A percentile compares a stretch with the other conserved stretches of the same genome.
phyloP scores from a whole-genome alignment of 179 eudicot species.

The Vitellaria paradoxa region DNA sequence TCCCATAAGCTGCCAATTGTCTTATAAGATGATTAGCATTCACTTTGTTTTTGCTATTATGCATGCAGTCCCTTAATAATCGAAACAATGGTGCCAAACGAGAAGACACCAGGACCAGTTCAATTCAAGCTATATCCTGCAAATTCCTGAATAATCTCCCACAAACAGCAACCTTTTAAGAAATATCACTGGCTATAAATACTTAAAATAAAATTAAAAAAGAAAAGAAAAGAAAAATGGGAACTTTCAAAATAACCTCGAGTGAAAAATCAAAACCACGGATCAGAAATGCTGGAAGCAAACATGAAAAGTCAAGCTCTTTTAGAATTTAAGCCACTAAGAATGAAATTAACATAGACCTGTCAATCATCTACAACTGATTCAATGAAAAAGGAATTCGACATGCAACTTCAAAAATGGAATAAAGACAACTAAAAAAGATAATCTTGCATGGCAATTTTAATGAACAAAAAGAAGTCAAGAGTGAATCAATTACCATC shows the following conservation, averaged over 20 bases:
- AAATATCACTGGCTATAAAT: background rate
- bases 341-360: background rate
- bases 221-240: too few relatives aligned
- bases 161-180: background rate
- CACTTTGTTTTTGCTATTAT: background rate
- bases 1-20: background rate
- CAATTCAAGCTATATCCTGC: background rate
- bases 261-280: background rate
- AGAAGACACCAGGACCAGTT: background rate
- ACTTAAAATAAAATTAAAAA: background rate
- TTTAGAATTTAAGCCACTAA: background rate
- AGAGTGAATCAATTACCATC: background rate
- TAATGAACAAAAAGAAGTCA: background rate
- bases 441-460: background rate
- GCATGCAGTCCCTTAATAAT: background rate
- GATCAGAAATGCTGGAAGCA: background rate
- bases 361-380: background rate
- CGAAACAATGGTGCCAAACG: background rate
- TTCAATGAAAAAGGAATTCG: background rate
- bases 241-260: background rate
- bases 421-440: background rate
- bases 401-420: background rate
- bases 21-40: background rate
- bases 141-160: background rate
- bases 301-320: background rate